These are phyloP conservation scores for Globisporangium abappressorium DNA, from an alignment of 352 stramenopile genomes.

Conservation along the genomic window DNA sequence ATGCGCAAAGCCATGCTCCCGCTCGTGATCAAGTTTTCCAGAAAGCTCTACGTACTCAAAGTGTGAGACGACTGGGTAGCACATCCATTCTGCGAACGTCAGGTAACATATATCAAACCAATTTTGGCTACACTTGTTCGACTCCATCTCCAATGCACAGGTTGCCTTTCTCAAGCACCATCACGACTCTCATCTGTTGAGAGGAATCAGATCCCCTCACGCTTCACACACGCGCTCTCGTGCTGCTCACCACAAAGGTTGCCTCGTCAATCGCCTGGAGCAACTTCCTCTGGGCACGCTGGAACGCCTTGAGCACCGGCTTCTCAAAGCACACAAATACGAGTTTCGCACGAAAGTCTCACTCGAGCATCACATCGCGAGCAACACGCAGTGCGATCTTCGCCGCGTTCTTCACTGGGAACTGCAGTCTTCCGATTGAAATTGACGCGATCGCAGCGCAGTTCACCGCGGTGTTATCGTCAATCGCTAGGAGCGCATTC, in stretches of 20 bases:
- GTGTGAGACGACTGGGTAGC: neutral
- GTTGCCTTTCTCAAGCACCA: neutral
- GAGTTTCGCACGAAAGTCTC: slow-evolving; percentile 36
- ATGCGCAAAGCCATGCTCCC: slow-evolving; percentile 59
- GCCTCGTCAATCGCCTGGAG: neutral
- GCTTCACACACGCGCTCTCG: neutral
- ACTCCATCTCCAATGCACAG: neutral
- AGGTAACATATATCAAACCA: neutral
- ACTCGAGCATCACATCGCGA: slow-evolving; percentile 37
- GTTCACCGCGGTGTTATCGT: slow-evolving; percentile 22
- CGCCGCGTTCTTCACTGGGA: slow-evolving; percentile 33
- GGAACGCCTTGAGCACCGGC: slow-evolving; percentile 30
- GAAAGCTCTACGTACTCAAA: slow-evolving; percentile 57
- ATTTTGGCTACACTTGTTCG: neutral
- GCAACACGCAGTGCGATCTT: slow-evolving; percentile 39
- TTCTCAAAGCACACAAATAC: slow-evolving; percentile 55
- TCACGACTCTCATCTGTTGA: neutral
- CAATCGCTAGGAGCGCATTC: slow-evolving; percentile 31
- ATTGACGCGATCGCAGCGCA: slow-evolving; percentile 57
- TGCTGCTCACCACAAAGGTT: neutral
- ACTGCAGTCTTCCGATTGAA: slow-evolving; percentile 40
- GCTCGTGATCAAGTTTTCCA: slow-evolving; percentile 71
- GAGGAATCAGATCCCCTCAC: neutral
- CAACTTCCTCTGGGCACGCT: neutral
- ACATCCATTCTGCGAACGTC: neutral